Conservation (phyloP, 805 yeast species). For the Candida nanaspora region DNA sequence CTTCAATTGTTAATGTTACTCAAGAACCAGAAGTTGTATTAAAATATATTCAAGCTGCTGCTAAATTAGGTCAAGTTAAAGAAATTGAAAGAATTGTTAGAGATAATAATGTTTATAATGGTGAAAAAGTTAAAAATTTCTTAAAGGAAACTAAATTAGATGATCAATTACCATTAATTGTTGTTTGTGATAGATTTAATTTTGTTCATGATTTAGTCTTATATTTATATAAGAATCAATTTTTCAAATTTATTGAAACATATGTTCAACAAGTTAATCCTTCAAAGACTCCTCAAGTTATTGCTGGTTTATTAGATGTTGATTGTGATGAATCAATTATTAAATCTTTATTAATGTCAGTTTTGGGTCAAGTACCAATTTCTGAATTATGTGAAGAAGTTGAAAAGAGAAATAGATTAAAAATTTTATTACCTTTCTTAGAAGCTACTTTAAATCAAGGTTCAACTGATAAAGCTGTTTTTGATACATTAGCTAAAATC, state of each 20-base stretch:
- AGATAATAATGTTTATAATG: conserved; percentile 89
- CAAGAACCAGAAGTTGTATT: conserved; percentile 93
- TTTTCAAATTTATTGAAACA: conserved; percentile 93
- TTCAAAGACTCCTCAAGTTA: conserved; percentile 89
- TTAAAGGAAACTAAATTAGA: conserved; percentile 89
- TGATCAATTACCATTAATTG: conserved; percentile 92
- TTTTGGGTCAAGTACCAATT: conserved; percentile 91
- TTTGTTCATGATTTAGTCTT: conserved; percentile 91
- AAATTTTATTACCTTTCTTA: conserved; percentile 84
- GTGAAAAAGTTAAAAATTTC: conserved; percentile 96
- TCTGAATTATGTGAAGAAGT: conserved; percentile 87
- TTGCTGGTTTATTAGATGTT: conserved; percentile 93
- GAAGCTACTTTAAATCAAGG: conserved; percentile 84
- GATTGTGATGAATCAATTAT: conserved; percentile 93
- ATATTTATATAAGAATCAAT: conserved; percentile 91
- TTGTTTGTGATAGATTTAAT: conserved; percentile 89
- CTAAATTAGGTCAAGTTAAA: conserved; percentile 79
- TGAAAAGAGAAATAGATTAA: conserved; percentile 92
- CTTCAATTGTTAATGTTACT: conserved; percentile 87
- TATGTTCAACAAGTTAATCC: conserved; percentile 98
- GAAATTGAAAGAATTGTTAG: conserved; percentile 95
- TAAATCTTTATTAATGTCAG: conserved; percentile 72
- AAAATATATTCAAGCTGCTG: conserved; percentile 93
- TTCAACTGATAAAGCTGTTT: conserved; percentile 80
- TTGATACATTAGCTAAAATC: conserved; percentile 92